These are phyloP conservation scores for Lodderomyces parapsilosis DNA, from an alignment of 1,139 yeast species.

Conservation along the genomic window DNA sequence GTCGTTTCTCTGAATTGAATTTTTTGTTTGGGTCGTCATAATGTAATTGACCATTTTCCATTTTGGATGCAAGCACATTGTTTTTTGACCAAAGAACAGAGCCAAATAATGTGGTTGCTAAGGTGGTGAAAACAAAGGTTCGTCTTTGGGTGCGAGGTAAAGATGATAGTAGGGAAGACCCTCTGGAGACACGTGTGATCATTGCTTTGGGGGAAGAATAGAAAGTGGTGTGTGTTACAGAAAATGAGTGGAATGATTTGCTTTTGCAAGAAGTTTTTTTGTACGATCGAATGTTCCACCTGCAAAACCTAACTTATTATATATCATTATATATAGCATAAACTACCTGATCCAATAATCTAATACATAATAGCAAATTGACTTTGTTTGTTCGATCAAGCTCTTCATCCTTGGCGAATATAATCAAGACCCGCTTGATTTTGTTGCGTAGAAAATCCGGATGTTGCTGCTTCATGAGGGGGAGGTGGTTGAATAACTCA, in stretches of 20 bases:
- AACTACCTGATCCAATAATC: conserved; percentile 30
- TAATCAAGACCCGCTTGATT: conserved; percentile 8
- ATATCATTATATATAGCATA: conserved; percentile 29
- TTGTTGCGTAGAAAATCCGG: background rate
- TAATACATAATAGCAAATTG: conserved; percentile 31
- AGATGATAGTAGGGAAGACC: background rate
- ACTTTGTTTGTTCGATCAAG: conserved; percentile 12
- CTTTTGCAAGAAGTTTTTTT: background rate
- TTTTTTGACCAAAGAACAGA: conserved; percentile 45
- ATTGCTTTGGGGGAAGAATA: background rate
- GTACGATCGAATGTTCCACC: background rate
- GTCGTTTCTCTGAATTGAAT: conserved; percentile 17
- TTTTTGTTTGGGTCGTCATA: conserved; percentile 34
- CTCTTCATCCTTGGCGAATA: conserved; percentile 7
- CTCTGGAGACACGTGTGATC: background rate
- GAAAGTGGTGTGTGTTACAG: background rate
- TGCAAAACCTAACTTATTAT: conserved; percentile 11
- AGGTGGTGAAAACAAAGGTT: conserved; percentile 8
- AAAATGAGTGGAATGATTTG: conserved; percentile 1
- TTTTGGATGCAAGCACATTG: conserved; percentile 54
- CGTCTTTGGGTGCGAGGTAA: conserved; percentile 3
- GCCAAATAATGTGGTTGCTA: conserved; percentile 22
- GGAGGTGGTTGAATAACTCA: conserved; percentile 3
- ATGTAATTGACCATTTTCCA: conserved; percentile 56
- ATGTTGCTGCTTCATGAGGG: background rate